These are phyloP conservation scores for Sarocladium strictum DNA, from an alignment of 2,329 filamentous ascomycete genomes.

Conservation along the genomic window DNA sequence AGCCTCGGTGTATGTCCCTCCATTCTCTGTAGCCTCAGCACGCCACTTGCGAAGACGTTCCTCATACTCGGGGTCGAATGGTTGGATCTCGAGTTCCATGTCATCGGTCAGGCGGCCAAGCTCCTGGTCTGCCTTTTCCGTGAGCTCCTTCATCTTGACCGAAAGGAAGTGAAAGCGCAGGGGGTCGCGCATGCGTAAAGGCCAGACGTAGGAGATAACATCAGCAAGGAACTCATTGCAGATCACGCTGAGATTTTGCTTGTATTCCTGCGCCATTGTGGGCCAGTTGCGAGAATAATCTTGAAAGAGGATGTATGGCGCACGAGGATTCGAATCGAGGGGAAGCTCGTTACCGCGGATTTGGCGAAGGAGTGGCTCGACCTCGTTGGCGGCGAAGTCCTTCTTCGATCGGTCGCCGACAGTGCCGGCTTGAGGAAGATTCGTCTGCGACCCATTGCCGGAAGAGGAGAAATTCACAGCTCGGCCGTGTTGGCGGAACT, in stretches of 20 bases:
- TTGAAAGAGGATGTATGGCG: constrained; percentile 48
- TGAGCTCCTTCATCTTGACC: constrained; percentile 39
- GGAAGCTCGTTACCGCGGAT: constrained; percentile 47
- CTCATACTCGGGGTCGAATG: constrained; percentile 48
- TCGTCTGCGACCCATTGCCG: constrained; percentile 13
- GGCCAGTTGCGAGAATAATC: constrained; percentile 48
- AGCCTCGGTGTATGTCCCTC: constrained; percentile 41
- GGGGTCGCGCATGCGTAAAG: constrained; percentile 44
- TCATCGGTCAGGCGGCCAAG: constrained; percentile 41
- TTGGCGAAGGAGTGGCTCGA: constrained; percentile 42
- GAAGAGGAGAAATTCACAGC: constrained; percentile 37
- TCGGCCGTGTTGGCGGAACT: constrained; percentile 44
- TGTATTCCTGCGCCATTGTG: constrained; percentile 45
- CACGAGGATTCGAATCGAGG: constrained; percentile 45
- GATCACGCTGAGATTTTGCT: constrained; percentile 47
- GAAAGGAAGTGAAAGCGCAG: constrained; percentile 44
- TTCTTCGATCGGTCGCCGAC: constrained; percentile 35
- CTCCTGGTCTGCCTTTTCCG: constrained; percentile 40
- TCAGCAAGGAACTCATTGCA: constrained; percentile 48
- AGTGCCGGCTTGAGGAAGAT: constrained; percentile 23
- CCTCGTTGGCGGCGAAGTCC: constrained; percentile 41
- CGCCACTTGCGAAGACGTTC: constrained; percentile 44
- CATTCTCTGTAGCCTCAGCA: constrained; percentile 33
- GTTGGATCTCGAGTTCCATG: constrained; percentile 47
- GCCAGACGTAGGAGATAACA: constrained; percentile 45